Evolutionary conservation across 2,329 filamentous ascomycete genomes (phyloP).

Genomic region (Trichoderma hamatum): DNA sequence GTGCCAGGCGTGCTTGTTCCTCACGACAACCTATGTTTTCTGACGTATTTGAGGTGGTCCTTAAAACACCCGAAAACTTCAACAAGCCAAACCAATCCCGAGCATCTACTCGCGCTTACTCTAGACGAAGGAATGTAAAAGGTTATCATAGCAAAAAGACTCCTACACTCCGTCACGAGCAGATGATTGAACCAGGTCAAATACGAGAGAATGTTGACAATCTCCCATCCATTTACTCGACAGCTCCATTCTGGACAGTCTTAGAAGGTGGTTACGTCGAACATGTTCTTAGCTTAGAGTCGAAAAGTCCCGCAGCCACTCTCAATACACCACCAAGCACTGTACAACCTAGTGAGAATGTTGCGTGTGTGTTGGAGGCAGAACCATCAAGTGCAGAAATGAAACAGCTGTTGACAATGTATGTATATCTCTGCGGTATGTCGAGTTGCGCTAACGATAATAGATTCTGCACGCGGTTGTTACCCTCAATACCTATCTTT

Average conservation of each 20-base stretch:
- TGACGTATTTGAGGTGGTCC: background rate
- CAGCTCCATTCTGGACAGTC: background rate
- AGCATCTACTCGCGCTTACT: background rate
- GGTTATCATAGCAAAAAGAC: background rate
- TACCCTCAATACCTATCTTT: background rate
- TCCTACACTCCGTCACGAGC: background rate
- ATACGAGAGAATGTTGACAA: background rate
- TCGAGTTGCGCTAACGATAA: background rate
- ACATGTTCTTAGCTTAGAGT: background rate
- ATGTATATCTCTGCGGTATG: background rate
- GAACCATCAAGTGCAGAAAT: background rate
- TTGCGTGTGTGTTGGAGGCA: background rate
- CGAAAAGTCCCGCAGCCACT: background rate
- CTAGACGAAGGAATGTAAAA: background rate
- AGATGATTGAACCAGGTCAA: background rate
- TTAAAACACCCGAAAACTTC: background rate
- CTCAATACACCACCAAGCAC: background rate
- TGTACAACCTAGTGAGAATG: background rate
- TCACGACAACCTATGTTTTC: background rate
- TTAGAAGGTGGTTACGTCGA: background rate
- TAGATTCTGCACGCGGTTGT: background rate
- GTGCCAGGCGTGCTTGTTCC: background rate
- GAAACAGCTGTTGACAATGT: background rate
- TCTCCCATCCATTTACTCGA: background rate
- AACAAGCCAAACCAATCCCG: background rate